Conservation (phyloP, 495 filamentous ascomycete species). For the Penicillium odoratum region DNA sequence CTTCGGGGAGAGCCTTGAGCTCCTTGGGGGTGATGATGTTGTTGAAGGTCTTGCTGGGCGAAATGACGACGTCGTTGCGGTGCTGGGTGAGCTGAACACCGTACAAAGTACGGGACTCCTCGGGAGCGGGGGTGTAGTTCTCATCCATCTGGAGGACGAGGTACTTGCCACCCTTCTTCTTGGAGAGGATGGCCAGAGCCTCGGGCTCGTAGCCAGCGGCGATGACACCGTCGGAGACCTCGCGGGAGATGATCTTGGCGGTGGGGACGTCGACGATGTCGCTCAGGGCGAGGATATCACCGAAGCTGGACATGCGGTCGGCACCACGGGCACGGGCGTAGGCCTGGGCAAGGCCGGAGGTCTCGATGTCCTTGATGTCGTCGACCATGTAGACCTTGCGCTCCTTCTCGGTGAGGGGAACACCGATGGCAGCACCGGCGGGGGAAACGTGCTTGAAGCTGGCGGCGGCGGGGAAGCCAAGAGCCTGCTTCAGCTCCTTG, state of each 20-base stretch:
- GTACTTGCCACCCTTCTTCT: slow-evolving; percentile 98
- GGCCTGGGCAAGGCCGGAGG: slow-evolving; percentile 83
- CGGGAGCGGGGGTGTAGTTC: slow-evolving; percentile 70
- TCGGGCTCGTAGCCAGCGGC: slow-evolving; percentile 81
- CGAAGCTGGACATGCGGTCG: slow-evolving; percentile 96
- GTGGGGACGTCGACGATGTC: slow-evolving; percentile 87
- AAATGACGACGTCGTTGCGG: slow-evolving; percentile 88
- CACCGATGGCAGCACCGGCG: slow-evolving; percentile 90
- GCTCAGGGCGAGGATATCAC: slow-evolving; percentile 91
- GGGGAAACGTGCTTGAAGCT: slow-evolving; percentile 99
- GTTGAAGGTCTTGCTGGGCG: slow-evolving; percentile 77
- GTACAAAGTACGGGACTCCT: slow-evolving; percentile 83
- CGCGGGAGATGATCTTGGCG: slow-evolving; percentile 93
- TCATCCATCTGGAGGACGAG: slow-evolving; percentile 93
- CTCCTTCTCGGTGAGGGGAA: slow-evolving; percentile 81
- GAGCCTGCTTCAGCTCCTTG: slow-evolving; percentile 89
- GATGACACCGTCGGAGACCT: slow-evolving; percentile 96
- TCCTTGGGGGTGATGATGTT: slow-evolving; percentile 83
- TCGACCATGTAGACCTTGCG: slow-evolving; percentile 98
- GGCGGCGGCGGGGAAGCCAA: slow-evolving; percentile 87
- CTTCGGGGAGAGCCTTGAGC: slow-evolving; percentile 66
- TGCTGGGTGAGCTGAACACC: slow-evolving; percentile 83
- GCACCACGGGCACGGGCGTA: slow-evolving; percentile 94
- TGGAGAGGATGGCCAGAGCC: slow-evolving; percentile 87
- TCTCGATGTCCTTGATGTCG: slow-evolving; percentile 84